Conservation (phyloP, 768 basidiomycete genomes). For the Exsudoporus frostii region DNA sequence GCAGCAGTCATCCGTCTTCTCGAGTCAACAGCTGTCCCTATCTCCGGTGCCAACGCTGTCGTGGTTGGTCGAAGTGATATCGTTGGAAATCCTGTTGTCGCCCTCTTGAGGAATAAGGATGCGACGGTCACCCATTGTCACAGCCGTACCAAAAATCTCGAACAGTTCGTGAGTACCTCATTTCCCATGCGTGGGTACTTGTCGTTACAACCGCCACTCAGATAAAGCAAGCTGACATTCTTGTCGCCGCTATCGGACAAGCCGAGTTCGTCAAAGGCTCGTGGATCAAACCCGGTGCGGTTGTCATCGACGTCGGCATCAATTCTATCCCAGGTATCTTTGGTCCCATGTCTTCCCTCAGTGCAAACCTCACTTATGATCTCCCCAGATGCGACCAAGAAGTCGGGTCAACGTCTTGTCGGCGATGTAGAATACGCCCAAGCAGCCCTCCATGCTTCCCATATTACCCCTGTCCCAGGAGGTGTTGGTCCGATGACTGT, state of each 20-base stretch:
- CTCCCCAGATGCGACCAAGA: conserved; percentile 74
- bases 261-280: conserved; percentile 86
- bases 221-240: conserved; percentile 85
- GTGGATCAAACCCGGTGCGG: conserved; percentile 93
- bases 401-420: conserved; percentile 92
- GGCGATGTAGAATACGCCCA: conserved; percentile 90
- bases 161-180: conserved; percentile 58
- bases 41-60: conserved; percentile 80
- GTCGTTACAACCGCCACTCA: conserved; percentile 28
- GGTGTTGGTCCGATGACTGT: conserved; percentile 99
- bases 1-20: conserved; percentile 88
- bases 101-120: conserved; percentile 84
- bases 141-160: conserved; percentile 80
- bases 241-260: conserved; percentile 96
- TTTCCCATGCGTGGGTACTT: conserved; percentile 9
- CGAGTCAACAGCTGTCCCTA: conserved; percentile 75
- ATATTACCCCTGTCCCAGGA: conserved; percentile 97
- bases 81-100: conserved; percentile 92
- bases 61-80: conserved; percentile 98
- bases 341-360: neutral
- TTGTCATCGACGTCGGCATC: conserved; percentile 97
- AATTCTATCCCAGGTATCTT: conserved; percentile 85
- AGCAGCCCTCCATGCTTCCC: conserved; percentile 74
- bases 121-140: conserved; percentile 99
- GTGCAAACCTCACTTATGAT: neutral